Base-by-base conservation (phyloP, 305 asterid genomes). In the Fraxinus dipetala region DNA sequence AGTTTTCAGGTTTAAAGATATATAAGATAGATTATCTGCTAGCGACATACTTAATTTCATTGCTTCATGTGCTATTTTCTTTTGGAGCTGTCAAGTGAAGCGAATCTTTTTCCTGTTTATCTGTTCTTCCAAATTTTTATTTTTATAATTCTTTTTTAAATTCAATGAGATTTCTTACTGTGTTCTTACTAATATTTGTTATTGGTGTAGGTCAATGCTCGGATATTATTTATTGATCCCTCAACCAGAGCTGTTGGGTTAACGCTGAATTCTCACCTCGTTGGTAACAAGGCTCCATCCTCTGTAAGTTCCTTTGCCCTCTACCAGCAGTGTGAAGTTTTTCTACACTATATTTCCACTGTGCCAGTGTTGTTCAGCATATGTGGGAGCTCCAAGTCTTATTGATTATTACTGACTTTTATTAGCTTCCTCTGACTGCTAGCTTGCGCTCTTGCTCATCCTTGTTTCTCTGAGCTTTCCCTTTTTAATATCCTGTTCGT, bases 191-290 rank as follows among this genome's bases (percentile, higher is more conserved):
- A 63, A 79, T 31, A 59, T 82, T 75, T 82, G 76, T 32, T 81
- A 75, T 82, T 84, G 70, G 40, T 87, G 78, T 81, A 96, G 99
- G 91, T 94, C 89, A 92, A 88, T 90, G 98, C 99, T 54, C 96
- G 98, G 76, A 93, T 96, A 88, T 87, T 96, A 87, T 96, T 96
- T 87, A 90, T 96, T 81, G 99, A 96, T 79, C 98, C 99, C 82
- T 85, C 94, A 75, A 92, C 94, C 76, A 90, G 99, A 89, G 98
- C 99, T 89, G 91, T 94, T 85, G 99, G 99, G 48, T 90, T 96
- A 85, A 93, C 99, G 26, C 73, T 96, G 91, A 96, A 91, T 82
- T 93, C 98, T 79, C 88, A 89, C 81, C 92, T 96, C 77, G 94
- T 94, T 86, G 84, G 84, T 73, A 93, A 94, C 88, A 92, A 83